Base-by-base conservation (phyloP, 768 basidiomycete genomes). In the Dentipellis fragilis region DNA sequence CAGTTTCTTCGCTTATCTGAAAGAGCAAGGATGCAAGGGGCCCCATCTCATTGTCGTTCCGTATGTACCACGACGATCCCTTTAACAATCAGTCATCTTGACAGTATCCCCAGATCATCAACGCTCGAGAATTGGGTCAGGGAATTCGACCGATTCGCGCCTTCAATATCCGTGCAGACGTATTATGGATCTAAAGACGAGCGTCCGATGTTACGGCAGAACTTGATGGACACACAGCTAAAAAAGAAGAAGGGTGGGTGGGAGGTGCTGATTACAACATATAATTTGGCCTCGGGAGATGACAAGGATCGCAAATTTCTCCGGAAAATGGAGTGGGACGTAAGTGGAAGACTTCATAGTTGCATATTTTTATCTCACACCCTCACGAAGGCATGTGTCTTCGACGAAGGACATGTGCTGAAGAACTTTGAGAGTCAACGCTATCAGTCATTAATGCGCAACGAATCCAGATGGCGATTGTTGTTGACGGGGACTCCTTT, bases 341-440 rank as follows among this genome's bases (percentile, higher is more conserved):
- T 94, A 64, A 73, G 94, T 69, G 19, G 38, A 52, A 10, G n/a
- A 42, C 34, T 45, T 21, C 14, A 16, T 42, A 38, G 19, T 52
- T 35, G 39, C 34, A 19, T 8, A 17, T 42, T 22, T 4, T 46
- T 29, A 14, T 35, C 17, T 37, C 36, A 10, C 34, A 21, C 39
- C 1, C 21, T 3, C 8, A 17, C 19, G 23, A 62, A 98, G 95
- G 87, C 84, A 35, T 93, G 90, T 62, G 84, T 98, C 49, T 98
- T 89, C 63, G 96, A 99, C 65, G 96, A 99, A 69, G 96, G 96
- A 1, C 96, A 99, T 66, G 84, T 93, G 52, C 75, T 99, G 59
- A 99, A 99, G 74, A 99, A 97, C 66, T 94, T 90, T 69, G 88
- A 94, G 61, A 95, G 93, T n/a, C 92, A 96, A 64, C 87, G 94